These are phyloP conservation scores for Quercus parvula DNA, from an alignment of 306 rosid species.

Conservation along the genomic window DNA sequence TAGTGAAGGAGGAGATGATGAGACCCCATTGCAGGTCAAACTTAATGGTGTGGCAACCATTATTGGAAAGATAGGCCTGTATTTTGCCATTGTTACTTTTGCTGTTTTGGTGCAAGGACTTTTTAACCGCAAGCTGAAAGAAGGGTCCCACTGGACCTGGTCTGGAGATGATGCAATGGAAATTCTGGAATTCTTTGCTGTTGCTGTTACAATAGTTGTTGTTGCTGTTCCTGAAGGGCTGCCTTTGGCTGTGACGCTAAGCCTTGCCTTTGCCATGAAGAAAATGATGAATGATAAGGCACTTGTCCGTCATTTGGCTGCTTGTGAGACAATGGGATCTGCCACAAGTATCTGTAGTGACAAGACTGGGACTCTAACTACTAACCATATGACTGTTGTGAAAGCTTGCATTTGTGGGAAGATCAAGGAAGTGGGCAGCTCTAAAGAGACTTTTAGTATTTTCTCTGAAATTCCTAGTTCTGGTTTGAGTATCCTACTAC, in stretches of 20 bases:
- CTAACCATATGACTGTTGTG: conserved; percentile 95
- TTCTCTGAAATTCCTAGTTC: conserved; percentile 62
- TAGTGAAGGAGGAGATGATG: conserved; percentile 98
- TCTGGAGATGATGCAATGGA: conserved; percentile 82
- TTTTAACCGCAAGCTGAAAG: conserved; percentile 69
- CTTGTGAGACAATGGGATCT: conserved; percentile 99
- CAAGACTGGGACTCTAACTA: conserved; percentile 96
- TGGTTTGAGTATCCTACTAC: conserved; percentile 59
- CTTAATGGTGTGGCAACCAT: conserved; percentile 98
- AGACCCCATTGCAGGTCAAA: conserved; percentile 98
- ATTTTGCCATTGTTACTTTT: conserved; percentile 88
- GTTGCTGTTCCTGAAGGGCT: conserved; percentile 99
- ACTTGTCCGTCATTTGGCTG: conserved; percentile 93
- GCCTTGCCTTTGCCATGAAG: conserved; percentile 99
- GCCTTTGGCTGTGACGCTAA: conserved; percentile 95
- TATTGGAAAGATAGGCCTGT: conserved; percentile 94
- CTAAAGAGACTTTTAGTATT: conserved; percentile 42
- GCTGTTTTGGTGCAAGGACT: conserved; percentile 92
- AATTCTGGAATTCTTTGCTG: conserved; percentile 83
- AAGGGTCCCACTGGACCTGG: conserved; percentile 82
- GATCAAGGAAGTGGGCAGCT: conserved; percentile 55
- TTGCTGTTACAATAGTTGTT: conserved; percentile 94
- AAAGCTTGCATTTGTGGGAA: conserved; percentile 78
- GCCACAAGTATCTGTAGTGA: conserved; percentile 94
- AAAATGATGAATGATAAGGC: conserved; percentile 99